phyloP scores from a whole-genome alignment of 2,329 filamentous ascomycete genomes.

The Clarireedia monteithiana region DNA sequence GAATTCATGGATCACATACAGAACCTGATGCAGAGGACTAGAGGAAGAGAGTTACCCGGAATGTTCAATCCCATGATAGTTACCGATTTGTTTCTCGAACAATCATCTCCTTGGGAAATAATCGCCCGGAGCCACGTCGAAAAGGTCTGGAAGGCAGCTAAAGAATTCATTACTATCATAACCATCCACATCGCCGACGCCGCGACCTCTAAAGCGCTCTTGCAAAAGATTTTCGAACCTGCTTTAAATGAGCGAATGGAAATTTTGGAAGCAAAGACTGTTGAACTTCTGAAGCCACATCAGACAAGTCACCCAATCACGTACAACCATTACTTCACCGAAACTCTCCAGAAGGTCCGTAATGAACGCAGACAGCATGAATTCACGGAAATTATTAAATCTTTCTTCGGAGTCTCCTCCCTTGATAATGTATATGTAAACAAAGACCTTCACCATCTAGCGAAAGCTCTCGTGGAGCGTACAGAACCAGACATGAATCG shows the following conservation, averaged over 20 bases:
- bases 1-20: conserved; percentile 36
- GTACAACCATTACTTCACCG: conserved; percentile 41
- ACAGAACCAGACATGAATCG: conserved; percentile 27
- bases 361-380: conserved; percentile 12
- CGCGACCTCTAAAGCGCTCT: conserved; percentile 33
- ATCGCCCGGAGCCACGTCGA: conserved; percentile 33
- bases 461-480: conserved; percentile 16
- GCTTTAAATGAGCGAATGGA: conserved; percentile 32
- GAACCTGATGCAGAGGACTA: conserved; percentile 33
- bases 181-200: conserved; percentile 32
- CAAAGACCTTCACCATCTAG: conserved; percentile 19
- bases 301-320: conserved; percentile 43
- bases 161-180: conserved; percentile 30
- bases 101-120: conserved; percentile 45
- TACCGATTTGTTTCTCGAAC: conserved; percentile 50
- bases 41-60: conserved; percentile 51
- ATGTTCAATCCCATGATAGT: conserved; percentile 54
- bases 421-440: conserved; percentile 11
- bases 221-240: conserved; percentile 33
- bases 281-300: conserved; percentile 39
- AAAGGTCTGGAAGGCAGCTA: conserved; percentile 29
- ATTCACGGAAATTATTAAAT: conserved; percentile 14
- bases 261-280: conserved; percentile 34
- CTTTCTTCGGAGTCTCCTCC: conserved; percentile 19
- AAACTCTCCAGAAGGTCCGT: conserved; percentile 28